Evolutionary conservation across 1,139 yeast genomes (phyloP).

Genomic region (Suzukiozyma palmioleophila): DNA sequence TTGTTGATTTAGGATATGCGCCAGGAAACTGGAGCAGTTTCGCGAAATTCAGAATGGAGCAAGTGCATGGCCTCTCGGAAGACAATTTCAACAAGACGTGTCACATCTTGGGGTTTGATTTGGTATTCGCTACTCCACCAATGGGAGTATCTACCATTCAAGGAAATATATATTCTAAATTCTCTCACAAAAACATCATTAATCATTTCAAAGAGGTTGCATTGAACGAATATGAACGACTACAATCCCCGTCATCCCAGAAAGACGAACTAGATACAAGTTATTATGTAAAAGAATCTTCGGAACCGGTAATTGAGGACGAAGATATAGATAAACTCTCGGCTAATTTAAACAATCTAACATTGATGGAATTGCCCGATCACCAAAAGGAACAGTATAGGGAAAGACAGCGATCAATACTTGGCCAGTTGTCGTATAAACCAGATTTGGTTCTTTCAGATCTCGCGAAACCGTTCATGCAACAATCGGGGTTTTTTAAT

Average conservation of each 20-base stretch:
- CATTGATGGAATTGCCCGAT: constrained; percentile 9
- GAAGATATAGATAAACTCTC: constrained; percentile 7
- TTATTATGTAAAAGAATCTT: constrained; percentile 26
- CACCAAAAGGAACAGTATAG: background rate
- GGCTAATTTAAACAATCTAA: constrained; percentile 11
- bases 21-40: constrained; percentile 97
- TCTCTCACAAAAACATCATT: constrained; percentile 59
- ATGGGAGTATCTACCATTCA: constrained; percentile 75
- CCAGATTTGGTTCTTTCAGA: constrained; percentile 75
- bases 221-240: constrained; percentile 11
- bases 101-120: constrained; percentile 77
- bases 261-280: background rate
- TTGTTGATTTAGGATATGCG: constrained; percentile 65
- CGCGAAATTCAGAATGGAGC: constrained; percentile 37
- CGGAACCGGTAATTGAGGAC: constrained; percentile 12
- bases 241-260: background rate
- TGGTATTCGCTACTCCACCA: constrained; percentile 76
- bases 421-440: constrained; percentile 16
- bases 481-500: constrained; percentile 59
- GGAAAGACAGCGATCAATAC: background rate
- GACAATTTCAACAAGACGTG: constrained; percentile 56
- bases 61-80: constrained; percentile 28
- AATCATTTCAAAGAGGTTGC: constrained; percentile 49
- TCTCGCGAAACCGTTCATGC: constrained; percentile 75
- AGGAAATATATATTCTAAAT: constrained; percentile 73